A percentile compares a stretch with the other conserved stretches of the same genome.
Conservation (phyloP, 345 rosid species). For the Syzygium aromaticum region DNA sequence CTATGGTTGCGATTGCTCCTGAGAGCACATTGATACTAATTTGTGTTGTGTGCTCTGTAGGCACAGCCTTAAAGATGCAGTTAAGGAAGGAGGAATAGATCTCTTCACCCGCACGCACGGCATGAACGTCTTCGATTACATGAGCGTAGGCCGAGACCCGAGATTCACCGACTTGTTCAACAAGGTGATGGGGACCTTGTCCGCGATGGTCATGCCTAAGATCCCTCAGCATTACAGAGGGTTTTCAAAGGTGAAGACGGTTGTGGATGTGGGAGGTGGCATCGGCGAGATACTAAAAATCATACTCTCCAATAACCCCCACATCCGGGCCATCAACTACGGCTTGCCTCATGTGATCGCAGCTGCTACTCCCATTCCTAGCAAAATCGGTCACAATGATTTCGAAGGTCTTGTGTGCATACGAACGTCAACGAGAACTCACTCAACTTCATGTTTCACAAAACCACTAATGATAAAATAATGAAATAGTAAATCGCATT, state of each 20-base stretch:
- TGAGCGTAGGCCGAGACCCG: not conserved
- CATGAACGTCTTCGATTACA: not conserved
- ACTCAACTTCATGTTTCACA: not conserved
- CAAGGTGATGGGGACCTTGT: not conserved
- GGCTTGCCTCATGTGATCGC: conserved; percentile 18
- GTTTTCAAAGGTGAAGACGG: not conserved
- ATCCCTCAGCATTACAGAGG: not conserved
- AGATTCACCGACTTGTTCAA: not conserved
- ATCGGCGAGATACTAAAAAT: not conserved
- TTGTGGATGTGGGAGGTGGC: not conserved
- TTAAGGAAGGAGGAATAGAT: not conserved
- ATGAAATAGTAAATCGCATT: too few relatives aligned
- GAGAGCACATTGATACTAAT: not conserved
- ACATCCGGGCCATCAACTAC: conserved; percentile 16
- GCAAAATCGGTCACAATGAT: not conserved
- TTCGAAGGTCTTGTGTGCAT: not conserved
- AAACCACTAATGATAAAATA: too few relatives aligned
- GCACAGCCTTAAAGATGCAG: not conserved
- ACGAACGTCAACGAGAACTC: not conserved
- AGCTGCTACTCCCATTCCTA: conserved; percentile 17
- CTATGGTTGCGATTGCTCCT: not conserved
- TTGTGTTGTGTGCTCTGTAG: not conserved
- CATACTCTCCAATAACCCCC: not conserved
- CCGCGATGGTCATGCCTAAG: not conserved
- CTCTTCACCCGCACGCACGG: not conserved